Evolutionary conservation across 2,329 filamentous ascomycete species (phyloP).

Genomic region (Aureobasidium sp.): DNA sequence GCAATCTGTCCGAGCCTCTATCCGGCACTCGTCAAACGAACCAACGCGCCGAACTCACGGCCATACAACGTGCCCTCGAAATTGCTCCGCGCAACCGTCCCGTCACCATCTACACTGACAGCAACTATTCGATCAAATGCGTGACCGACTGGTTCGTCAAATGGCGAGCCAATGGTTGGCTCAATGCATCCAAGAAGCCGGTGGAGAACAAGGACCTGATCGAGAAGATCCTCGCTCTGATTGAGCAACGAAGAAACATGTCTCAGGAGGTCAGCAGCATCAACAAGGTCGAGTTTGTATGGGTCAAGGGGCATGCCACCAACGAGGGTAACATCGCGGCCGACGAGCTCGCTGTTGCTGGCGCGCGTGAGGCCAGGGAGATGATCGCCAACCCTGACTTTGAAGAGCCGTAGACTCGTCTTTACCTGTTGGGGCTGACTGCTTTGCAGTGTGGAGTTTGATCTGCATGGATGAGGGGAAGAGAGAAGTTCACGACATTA

Average conservation of each 20-base stretch:
- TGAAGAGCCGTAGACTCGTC: constrained; percentile 1
- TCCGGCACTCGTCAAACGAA: constrained; percentile 74
- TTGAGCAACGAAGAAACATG: constrained; percentile 52
- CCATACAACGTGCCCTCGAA: constrained; percentile 74
- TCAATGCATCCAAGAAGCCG: constrained; percentile 55
- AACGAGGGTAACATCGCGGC: constrained; percentile 71
- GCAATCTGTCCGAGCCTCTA: constrained; percentile 67
- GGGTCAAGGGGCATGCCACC: constrained; percentile 79
- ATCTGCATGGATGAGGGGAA: constrained; percentile 4
- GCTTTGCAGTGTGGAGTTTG: background rate
- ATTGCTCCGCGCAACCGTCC: constrained; percentile 57
- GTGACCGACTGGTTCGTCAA: constrained; percentile 71
- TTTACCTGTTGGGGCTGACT: background rate
- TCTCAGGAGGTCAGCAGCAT: constrained; percentile 32
- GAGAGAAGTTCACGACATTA: background rate
- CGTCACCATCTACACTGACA: constrained; percentile 78
- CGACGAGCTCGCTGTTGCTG: constrained; percentile 65
- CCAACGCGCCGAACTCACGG: constrained; percentile 89
- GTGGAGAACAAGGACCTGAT: constrained; percentile 87
- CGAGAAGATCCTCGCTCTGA: constrained; percentile 58
- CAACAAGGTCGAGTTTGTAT: constrained; percentile 53
- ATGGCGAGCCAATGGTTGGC: constrained; percentile 74
- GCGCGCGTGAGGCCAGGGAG: constrained; percentile 38
- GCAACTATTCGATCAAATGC: constrained; percentile 83
- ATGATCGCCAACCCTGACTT: constrained; percentile 1